A percentile compares a stretch with the other conserved stretches of the same genome.
These are phyloP conservation scores for Aureobasidium sp. DNA, from an alignment of 2,329 filamentous ascomycete genomes.

Conservation along the genomic window DNA sequence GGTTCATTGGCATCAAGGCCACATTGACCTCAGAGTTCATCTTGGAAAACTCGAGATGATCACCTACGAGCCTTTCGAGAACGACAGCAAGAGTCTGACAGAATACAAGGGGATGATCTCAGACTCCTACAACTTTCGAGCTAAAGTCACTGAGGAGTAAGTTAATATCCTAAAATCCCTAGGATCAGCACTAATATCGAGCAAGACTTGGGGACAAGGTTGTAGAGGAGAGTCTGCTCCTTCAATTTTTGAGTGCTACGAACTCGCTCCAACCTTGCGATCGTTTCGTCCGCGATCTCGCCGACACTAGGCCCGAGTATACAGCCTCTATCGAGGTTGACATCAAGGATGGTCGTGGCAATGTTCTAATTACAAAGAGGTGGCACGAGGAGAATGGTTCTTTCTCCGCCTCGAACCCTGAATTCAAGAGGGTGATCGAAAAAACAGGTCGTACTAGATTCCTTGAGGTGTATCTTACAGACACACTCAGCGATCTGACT, in stretches of 20 bases:
- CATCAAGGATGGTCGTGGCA: constrained; percentile 18
- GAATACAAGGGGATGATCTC: constrained; percentile 29
- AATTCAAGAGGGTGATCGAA: background rate
- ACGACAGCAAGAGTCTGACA: constrained; percentile 19
- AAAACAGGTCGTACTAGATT: constrained; percentile 16
- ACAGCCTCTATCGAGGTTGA: constrained; percentile 27
- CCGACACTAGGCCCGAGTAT: constrained; percentile 25
- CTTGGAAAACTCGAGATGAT: constrained; percentile 31
- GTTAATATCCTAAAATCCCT: background rate
- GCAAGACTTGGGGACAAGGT: constrained; percentile 25
- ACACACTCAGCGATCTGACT: constrained; percentile 22
- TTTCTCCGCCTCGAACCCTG: background rate
- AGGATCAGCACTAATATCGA: constrained; percentile 16
- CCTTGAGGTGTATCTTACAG: constrained; percentile 23
- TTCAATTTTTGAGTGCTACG: constrained; percentile 19
- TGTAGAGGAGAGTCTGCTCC: constrained; percentile 20
- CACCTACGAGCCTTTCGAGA: constrained; percentile 20
- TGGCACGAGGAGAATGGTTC: constrained; percentile 20
- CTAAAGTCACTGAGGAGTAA: constrained; percentile 29
- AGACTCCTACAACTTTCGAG: constrained; percentile 25
- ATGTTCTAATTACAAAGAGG: constrained; percentile 23
- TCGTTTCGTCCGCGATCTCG: constrained; percentile 19
- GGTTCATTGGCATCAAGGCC: constrained; percentile 30
- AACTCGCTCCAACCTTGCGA: constrained; percentile 23
- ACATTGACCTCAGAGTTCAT: constrained; percentile 28